These are phyloP conservation scores for Symmetrospora coprosmae DNA, from an alignment of 768 basidiomycete genomes.

Conservation along the genomic window DNA sequence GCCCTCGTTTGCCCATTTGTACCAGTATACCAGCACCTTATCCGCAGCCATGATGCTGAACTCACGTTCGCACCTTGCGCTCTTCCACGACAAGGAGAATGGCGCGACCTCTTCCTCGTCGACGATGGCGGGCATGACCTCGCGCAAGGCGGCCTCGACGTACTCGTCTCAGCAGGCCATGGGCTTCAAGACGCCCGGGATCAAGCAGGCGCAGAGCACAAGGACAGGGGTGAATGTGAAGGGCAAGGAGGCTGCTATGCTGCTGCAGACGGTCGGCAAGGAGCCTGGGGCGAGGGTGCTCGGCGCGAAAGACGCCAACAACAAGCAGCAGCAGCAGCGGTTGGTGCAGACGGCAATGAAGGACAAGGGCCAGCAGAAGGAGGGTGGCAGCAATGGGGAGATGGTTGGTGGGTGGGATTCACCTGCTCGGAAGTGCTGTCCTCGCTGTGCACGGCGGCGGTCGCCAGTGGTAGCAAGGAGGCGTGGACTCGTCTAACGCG, in stretches of 20 bases:
- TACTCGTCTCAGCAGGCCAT: not conserved
- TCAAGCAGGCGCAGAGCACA: not conserved
- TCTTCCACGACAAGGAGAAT: slow-evolving; percentile 18
- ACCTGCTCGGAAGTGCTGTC: no score
- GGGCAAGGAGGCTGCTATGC: not conserved
- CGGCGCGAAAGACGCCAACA: slow-evolving; percentile 15
- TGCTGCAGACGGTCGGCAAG: not conserved
- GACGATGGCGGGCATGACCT: not conserved
- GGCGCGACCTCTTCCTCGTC: no score
- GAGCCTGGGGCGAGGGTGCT: slow-evolving; percentile 13
- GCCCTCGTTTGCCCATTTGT: not conserved
- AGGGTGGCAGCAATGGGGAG: no score
- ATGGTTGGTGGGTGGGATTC: no score
- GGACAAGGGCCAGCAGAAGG: not conserved
- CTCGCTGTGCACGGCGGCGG: no score
- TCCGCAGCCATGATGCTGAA: not conserved
- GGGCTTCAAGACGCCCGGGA: not conserved
- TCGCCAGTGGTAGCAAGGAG: no score
- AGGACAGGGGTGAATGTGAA: not conserved
- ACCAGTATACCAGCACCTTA: no score
- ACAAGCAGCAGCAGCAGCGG: not conserved
- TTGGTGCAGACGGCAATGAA: not conserved
- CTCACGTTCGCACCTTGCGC: not conserved
- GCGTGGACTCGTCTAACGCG: no score
- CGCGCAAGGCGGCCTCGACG: not conserved